Percentiles rank a stretch among this genome's conserved stretches.
Evolutionary conservation across 2,329 filamentous ascomycete genomes (phyloP).

Genomic region (Colletotrichum sp.): DNA sequence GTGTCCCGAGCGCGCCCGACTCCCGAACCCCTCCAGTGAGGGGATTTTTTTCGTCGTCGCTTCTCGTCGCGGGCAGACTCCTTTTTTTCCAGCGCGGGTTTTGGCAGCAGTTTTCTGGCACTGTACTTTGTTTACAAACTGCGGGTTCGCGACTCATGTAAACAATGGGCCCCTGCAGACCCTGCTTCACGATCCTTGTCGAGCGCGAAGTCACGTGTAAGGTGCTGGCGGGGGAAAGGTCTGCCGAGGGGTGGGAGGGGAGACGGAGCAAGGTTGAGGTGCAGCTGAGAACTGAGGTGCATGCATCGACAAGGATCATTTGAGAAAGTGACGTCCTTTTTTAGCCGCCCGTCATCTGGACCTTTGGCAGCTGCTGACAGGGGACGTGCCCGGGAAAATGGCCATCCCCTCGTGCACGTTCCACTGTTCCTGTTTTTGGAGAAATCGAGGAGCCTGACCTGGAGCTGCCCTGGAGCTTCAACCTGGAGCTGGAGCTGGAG

Average conservation of each 20-base stretch:
- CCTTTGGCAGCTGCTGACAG: slow-evolving; percentile 14
- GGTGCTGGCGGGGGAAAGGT: neutral
- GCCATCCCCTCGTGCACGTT: neutral
- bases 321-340: slow-evolving; percentile 7
- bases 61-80: neutral
- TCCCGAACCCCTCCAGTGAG: neutral
- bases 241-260: neutral
- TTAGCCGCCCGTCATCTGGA: slow-evolving; percentile 11
- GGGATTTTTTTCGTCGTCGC: neutral
- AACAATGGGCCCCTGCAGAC: slow-evolving; percentile 17
- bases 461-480: neutral
- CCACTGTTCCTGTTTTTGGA: neutral
- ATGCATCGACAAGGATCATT: neutral
- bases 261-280: neutral
- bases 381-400: slow-evolving; percentile 2
- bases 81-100: neutral
- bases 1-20: neutral
- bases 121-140: slow-evolving; percentile 20
- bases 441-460: neutral
- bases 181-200: neutral
- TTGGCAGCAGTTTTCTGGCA: neutral
- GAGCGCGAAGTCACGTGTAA: slow-evolving; percentile 18
- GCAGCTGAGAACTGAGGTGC: neutral
- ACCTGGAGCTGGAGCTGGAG: neutral
- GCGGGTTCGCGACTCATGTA: slow-evolving; percentile 19